Evolutionary conservation across 805 yeast genomes (phyloP).

Genomic region (Kluyveromyces dobzhanskii): DNA sequence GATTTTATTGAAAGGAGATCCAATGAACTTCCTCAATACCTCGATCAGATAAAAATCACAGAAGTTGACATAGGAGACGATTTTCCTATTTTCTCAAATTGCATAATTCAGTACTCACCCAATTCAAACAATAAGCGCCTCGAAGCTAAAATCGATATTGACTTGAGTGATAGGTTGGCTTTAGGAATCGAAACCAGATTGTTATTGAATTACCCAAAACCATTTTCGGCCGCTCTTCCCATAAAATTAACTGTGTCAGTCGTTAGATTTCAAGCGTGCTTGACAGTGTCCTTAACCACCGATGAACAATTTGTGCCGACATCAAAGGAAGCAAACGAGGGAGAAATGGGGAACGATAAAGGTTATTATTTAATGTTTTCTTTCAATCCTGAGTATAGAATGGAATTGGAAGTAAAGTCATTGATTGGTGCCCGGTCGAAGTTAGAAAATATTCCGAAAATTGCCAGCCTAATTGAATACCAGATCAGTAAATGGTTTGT

Average conservation of each 20-base stretch:
- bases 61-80: slow-evolving; percentile 91
- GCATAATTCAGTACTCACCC: slow-evolving; percentile 62
- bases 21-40: slow-evolving; percentile 63
- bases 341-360: slow-evolving; percentile 16
- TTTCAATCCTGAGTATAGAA: slow-evolving; percentile 81
- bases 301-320: slow-evolving; percentile 26
- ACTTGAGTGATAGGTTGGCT: slow-evolving; percentile 77
- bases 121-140: slow-evolving; percentile 39
- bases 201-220: slow-evolving; percentile 72
- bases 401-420: slow-evolving; percentile 84
- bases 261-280: slow-evolving; percentile 83
- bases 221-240: slow-evolving; percentile 81
- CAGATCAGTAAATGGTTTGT: slow-evolving; percentile 81
- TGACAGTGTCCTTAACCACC: slow-evolving; percentile 61
- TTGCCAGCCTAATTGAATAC: slow-evolving; percentile 74
- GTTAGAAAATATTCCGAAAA: slow-evolving; percentile 86
- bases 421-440: slow-evolving; percentile 89
- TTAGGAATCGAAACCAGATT: slow-evolving; percentile 77
- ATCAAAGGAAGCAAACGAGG: slow-evolving; percentile 10
- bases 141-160: slow-evolving; percentile 90
- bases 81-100: slow-evolving; percentile 90
- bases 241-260: slow-evolving; percentile 77
- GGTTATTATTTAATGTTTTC: slow-evolving; percentile 80
- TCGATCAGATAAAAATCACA: slow-evolving; percentile 69
- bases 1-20: slow-evolving; percentile 44